phyloP scores from a whole-genome alignment of 345 rosid species.

The Clarkia xantiana region DNA sequence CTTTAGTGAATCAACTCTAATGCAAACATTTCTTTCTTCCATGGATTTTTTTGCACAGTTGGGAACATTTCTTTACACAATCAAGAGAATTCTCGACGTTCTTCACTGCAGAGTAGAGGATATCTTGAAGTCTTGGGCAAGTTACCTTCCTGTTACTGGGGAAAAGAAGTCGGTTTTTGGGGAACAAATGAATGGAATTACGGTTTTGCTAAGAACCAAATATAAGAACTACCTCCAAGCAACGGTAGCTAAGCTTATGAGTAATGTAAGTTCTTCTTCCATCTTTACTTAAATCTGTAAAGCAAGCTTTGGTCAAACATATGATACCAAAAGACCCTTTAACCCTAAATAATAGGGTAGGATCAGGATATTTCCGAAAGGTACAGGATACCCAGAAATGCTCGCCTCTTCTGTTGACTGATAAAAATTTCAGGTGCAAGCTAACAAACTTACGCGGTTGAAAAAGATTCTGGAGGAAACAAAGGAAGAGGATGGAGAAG shows the following conservation, averaged over 20 bases:
- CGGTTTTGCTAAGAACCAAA: slow-evolving; percentile 78
- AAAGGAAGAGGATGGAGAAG: slow-evolving; percentile 84
- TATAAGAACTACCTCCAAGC: slow-evolving; percentile 91
- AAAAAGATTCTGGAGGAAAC: slow-evolving; percentile 82
- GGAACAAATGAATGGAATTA: slow-evolving; percentile 84
- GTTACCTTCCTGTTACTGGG: slow-evolving; percentile 56
- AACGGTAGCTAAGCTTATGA: slow-evolving; percentile 74
- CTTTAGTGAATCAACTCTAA: background rate
- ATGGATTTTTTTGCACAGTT: slow-evolving; percentile 24
- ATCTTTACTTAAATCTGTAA: background rate
- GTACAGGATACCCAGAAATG: no score
- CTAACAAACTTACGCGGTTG: slow-evolving; percentile 51
- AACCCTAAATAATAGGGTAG: no score
- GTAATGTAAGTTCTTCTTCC: slow-evolving; percentile 42
- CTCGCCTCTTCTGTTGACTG: background rate
- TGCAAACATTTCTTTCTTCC: background rate
- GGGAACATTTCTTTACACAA: slow-evolving; percentile 74
- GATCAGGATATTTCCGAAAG: no score
- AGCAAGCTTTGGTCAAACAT: background rate
- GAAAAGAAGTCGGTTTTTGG: slow-evolving; percentile 67
- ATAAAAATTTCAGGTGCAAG: slow-evolving; percentile 43
- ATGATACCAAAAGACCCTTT: no score
- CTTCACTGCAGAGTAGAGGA: slow-evolving; percentile 69
- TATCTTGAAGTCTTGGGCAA: slow-evolving; percentile 80
- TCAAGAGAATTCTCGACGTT: slow-evolving; percentile 85